A percentile compares a stretch with the other conserved stretches of the same genome.
Conservation (phyloP, 305 asterid species). For the Fraxinus baroniana region DNA sequence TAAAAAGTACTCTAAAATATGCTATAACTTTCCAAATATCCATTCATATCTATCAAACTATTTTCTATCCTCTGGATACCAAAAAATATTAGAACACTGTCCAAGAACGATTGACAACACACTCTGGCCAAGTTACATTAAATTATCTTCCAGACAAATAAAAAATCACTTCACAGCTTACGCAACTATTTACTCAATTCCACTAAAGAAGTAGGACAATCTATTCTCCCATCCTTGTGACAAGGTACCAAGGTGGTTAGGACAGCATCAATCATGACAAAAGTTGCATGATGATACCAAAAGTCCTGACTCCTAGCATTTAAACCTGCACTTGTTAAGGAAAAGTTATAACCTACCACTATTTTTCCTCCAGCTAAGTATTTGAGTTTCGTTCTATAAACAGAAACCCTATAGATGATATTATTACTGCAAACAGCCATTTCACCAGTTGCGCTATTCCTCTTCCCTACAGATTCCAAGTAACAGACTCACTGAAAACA, state of each 20-base stretch:
- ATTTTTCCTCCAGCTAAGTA: too few relatives aligned
- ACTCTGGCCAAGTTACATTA: background rate
- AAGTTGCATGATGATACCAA: background rate
- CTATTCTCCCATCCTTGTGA: background rate
- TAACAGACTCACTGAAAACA: too few relatives aligned
- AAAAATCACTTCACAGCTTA: background rate
- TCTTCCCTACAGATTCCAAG: background rate
- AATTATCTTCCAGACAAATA: background rate
- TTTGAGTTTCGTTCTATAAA: too few relatives aligned
- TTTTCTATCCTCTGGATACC: background rate
- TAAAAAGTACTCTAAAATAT: background rate
- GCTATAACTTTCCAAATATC: background rate
- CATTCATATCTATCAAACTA: background rate
- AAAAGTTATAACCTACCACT: background rate
- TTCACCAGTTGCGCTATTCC: background rate
- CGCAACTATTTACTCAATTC: background rate
- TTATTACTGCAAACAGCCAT: background rate
- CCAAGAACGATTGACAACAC: background rate
- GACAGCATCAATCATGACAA: background rate
- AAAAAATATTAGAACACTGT: background rate
- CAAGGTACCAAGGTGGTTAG: background rate
- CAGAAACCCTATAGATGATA: background rate
- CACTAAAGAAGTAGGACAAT: background rate
- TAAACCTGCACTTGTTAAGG: background rate
- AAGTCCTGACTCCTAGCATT: background rate